Conservation (phyloP, 176 grass and related monocot genomes). For the Elymus sibiricus region DNA sequence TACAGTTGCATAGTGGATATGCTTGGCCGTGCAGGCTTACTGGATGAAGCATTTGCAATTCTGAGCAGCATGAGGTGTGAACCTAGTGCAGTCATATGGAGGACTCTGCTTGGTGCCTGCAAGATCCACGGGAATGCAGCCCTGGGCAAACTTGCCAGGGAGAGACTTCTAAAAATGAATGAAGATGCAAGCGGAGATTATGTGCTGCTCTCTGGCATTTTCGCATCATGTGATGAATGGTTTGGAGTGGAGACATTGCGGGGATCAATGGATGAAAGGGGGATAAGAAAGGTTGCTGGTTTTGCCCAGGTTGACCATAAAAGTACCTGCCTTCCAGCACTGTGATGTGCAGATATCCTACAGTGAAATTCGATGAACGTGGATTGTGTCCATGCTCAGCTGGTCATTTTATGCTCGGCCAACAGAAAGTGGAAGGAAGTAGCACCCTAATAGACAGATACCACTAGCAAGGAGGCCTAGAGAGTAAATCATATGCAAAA, state of each 20-base stretch:
- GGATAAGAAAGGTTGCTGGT: conserved; percentile 38
- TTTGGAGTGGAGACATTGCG: conserved; percentile 34
- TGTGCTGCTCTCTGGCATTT: conserved; percentile 50
- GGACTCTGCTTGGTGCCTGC: conserved; percentile 50
- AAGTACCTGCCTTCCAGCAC: neutral
- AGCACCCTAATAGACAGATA: neutral
- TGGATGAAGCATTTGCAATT: conserved; percentile 41
- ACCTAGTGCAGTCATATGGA: conserved; percentile 42
- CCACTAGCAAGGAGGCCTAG: neutral
- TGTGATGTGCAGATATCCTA: neutral
- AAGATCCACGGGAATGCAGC: conserved; percentile 31
- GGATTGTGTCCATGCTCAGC: neutral
- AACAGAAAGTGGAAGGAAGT: neutral
- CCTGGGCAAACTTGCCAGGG: conserved; percentile 25
- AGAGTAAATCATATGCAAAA: neutral
- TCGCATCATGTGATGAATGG: conserved; percentile 40
- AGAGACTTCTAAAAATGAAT: conserved; percentile 30
- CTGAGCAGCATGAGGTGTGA: conserved; percentile 29
- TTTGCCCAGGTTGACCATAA: conserved; percentile 30
- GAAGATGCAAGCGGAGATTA: conserved; percentile 45
- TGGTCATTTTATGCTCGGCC: neutral
- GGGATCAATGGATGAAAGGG: conserved; percentile 43
- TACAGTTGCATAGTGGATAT: conserved; percentile 49
- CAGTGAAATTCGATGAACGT: neutral
- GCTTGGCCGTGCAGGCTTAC: conserved; percentile 39